phyloP scores from a whole-genome alignment of 2,329 filamentous ascomycete species.

The Aspergillus sp. region DNA sequence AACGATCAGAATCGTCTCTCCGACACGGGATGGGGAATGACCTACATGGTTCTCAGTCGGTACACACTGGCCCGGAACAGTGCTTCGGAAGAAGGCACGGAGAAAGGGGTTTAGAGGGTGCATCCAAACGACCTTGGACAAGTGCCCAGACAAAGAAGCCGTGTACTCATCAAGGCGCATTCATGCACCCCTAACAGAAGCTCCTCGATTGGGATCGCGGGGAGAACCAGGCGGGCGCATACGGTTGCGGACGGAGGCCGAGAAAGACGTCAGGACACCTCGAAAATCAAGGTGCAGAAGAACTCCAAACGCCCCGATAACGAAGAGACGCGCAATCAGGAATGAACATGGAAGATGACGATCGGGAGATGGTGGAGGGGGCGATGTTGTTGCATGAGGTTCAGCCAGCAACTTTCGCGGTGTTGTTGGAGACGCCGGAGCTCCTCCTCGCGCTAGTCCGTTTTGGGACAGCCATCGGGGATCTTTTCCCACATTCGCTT shows the following conservation, averaged over 20 bases:
- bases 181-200: conserved; percentile 23
- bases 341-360: background rate
- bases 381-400: conserved; percentile 1
- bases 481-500: too few relatives aligned
- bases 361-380: background rate
- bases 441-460: conserved; percentile 28
- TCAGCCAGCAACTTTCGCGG: conserved; percentile 21
- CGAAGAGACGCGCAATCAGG: background rate
- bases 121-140: conserved; percentile 65
- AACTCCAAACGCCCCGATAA: background rate
- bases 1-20: conserved; percentile 1
- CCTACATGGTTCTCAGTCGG: conserved; percentile 81
- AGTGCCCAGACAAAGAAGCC: conserved; percentile 32
- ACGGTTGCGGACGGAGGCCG: conserved; percentile 10
- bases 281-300: background rate
- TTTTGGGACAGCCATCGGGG: conserved; percentile 13
- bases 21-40: conserved; percentile 5
- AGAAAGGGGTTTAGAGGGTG: conserved; percentile 98
- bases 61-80: conserved; percentile 84
- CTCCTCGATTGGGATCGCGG: conserved; percentile 5
- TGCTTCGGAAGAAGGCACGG: conserved; percentile 97
- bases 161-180: conserved; percentile 39
- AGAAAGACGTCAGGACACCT: background rate
- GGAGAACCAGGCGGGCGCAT: conserved; percentile 32
- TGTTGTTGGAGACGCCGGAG: conserved; percentile 20